phyloP scores from a whole-genome alignment of 352 stramenopile genomes.

The Phytopythium chamaehyphon region DNA sequence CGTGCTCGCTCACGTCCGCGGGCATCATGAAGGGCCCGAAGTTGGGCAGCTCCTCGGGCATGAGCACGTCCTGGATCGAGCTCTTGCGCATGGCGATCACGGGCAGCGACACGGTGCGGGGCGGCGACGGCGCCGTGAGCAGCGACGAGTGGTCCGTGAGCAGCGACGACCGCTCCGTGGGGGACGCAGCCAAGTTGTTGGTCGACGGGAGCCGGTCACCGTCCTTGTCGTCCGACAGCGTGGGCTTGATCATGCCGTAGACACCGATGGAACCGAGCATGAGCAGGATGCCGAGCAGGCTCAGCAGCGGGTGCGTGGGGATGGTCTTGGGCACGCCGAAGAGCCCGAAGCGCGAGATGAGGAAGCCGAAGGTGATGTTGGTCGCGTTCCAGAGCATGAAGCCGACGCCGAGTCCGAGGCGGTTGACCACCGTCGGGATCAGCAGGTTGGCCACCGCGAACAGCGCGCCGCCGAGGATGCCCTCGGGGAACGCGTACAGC shows the following conservation, averaged over 20 bases:
- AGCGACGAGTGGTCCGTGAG: constrained; percentile 34
- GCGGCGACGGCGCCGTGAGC: constrained; percentile 9
- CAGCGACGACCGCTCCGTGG: constrained; percentile 1
- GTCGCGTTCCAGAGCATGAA: constrained; percentile 88
- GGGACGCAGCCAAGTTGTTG: too few species aligned
- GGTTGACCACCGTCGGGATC: constrained; percentile 86
- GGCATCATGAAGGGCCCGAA: constrained; percentile 80
- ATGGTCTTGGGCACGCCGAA: constrained; percentile 66
- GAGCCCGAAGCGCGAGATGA: constrained; percentile 68
- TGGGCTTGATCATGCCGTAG: constrained; percentile 76
- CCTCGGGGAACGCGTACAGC: constrained; percentile 77
- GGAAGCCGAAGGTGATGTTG: constrained; percentile 80
- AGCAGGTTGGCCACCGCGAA: constrained; percentile 81
- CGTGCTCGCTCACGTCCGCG: constrained; percentile 52
- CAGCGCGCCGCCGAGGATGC: constrained; percentile 66
- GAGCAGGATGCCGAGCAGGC: constrained; percentile 62
- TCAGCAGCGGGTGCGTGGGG: constrained; percentile 46
- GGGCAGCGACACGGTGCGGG: constrained; percentile 8
- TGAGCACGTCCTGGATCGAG: constrained; percentile 48
- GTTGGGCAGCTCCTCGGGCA: constrained; percentile 77
- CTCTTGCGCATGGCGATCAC: constrained; percentile 15
- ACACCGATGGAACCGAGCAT: constrained; percentile 79
- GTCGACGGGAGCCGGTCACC: constrained; percentile 12
- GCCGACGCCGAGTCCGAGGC: constrained; percentile 65
- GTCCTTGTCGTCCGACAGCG: constrained; percentile 21